Percentiles rank a stretch among this genome's conserved stretches.
Conservation (phyloP, 495 filamentous ascomycete species). For the Acidomyces sp. region DNA sequence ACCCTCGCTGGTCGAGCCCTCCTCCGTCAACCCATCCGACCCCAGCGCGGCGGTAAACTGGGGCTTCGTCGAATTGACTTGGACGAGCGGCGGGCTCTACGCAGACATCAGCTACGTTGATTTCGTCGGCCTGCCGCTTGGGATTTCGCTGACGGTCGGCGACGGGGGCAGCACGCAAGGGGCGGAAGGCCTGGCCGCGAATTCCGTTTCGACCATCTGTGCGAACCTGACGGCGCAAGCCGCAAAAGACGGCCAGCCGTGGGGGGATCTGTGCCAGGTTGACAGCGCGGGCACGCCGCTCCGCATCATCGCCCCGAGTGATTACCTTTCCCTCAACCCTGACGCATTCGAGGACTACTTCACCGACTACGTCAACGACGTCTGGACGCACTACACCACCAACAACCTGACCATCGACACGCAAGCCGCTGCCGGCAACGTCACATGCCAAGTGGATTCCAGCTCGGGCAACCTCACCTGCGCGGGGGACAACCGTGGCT, state of each 20-base stretch:
- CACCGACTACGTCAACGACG: conserved; percentile 30
- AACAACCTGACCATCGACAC: conserved; percentile 32
- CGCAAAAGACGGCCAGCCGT: conserved; percentile 27
- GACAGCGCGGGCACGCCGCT: conserved; percentile 25
- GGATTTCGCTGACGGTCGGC: conserved; percentile 28
- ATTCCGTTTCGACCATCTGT: conserved; percentile 30
- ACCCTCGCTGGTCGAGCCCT: conserved; percentile 31
- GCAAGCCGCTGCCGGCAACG: conserved; percentile 27
- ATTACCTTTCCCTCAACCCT: conserved; percentile 24
- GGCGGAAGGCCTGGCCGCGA: conserved; percentile 26
- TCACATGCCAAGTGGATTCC: conserved; percentile 27
- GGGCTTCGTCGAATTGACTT: conserved; percentile 37
- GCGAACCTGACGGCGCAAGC: conserved; percentile 26
- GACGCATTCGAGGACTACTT: conserved; percentile 28
- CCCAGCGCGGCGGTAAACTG: conserved; percentile 32
- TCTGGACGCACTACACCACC: conserved; percentile 30
- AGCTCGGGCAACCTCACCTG: conserved; percentile 21
- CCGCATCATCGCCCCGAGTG: conserved; percentile 31
- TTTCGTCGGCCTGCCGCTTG: conserved; percentile 34
- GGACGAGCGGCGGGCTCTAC: conserved; percentile 29
- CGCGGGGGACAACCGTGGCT: conserved; percentile 31
- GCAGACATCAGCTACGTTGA: conserved; percentile 38
- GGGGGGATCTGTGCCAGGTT: conserved; percentile 30
- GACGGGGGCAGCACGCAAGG: conserved; percentile 25
- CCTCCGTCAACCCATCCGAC: conserved; percentile 32